Conservation (phyloP, 179 eudicot genomes). For the Camellia oleifera region DNA sequence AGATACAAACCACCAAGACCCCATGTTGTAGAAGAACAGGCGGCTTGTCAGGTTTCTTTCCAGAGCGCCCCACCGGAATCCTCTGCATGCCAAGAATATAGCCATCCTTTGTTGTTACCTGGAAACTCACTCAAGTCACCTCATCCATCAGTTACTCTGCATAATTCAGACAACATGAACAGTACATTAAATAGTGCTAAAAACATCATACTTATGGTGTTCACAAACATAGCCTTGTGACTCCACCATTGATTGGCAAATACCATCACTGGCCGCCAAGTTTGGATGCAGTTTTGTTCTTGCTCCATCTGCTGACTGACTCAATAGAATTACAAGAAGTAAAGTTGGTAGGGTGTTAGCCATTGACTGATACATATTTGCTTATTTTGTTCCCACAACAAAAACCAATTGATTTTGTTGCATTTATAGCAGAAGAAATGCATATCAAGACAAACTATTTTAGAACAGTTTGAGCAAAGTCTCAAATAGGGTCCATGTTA, state of each 20-base stretch:
- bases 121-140: not conserved
- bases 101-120: constrained; percentile 68
- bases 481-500: too few species aligned
- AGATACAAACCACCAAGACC: constrained; percentile 45
- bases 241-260: constrained; percentile 29
- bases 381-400: not conserved
- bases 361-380: not conserved
- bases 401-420: not conserved
- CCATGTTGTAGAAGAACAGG: constrained; percentile 74
- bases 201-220: constrained; percentile 28
- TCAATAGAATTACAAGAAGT: constrained; percentile 1
- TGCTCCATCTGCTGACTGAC: constrained; percentile 13
- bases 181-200: not conserved
- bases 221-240: constrained; percentile 38
- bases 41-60: constrained; percentile 19
- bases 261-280: constrained; percentile 13
- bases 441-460: too few species aligned
- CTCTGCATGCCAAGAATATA: constrained; percentile 60
- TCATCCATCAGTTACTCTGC: not conserved
- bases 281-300: constrained; percentile 3
- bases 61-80: constrained; percentile 42
- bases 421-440: not conserved
- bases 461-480: too few species aligned
- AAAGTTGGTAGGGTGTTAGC: not conserved
- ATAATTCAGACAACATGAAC: not conserved